Percentiles rank a stretch among this genome's conserved stretches.
Evolutionary conservation across 1,139 yeast genomes (phyloP).

Genomic region (Taphrina sp.): DNA sequence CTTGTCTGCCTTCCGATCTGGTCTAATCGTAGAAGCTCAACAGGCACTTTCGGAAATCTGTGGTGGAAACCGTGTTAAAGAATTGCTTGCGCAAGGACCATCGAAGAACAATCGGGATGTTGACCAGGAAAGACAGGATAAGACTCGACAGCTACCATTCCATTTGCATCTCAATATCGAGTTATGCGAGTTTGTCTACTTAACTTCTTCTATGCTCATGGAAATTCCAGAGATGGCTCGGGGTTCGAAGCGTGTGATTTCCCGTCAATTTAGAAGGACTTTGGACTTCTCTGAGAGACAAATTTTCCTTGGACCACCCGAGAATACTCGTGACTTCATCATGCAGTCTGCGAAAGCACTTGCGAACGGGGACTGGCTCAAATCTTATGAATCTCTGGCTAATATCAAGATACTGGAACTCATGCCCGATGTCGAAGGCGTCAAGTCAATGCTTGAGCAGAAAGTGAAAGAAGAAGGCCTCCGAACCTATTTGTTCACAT

Average conservation of each 20-base stretch:
- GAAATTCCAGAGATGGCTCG: constrained; percentile 85
- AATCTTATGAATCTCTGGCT: constrained; percentile 67
- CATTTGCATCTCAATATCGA: constrained; percentile 98
- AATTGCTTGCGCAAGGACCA: constrained; percentile 89
- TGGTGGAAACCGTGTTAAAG: constrained; percentile 82
- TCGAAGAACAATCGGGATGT: constrained; percentile 64
- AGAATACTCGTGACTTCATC: constrained; percentile 89
- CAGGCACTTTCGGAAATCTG: constrained; percentile 86
- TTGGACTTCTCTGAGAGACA: constrained; percentile 93
- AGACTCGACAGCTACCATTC: constrained; percentile 88
- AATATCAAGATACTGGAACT: constrained; percentile 87
- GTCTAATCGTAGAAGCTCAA: constrained; percentile 82
- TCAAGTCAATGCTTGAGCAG: constrained; percentile 66
- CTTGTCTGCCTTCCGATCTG: constrained; percentile 88
- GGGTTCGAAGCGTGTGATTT: constrained; percentile 60
- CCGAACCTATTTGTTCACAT: constrained; percentile 83
- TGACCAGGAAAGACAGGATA: constrained; percentile 51
- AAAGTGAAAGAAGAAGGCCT: constrained; percentile 88
- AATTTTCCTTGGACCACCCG: constrained; percentile 96
- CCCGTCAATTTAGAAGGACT: constrained; percentile 86
- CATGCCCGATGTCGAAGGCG: constrained; percentile 61
- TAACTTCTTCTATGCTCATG: constrained; percentile 83
- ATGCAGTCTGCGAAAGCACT: constrained; percentile 90
- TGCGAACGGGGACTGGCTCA: constrained; percentile 86
- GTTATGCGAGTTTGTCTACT: constrained; percentile 87